These are phyloP conservation scores for Talaromyces sp. DNA, from an alignment of 2,329 filamentous ascomycete species.

Conservation along the genomic window DNA sequence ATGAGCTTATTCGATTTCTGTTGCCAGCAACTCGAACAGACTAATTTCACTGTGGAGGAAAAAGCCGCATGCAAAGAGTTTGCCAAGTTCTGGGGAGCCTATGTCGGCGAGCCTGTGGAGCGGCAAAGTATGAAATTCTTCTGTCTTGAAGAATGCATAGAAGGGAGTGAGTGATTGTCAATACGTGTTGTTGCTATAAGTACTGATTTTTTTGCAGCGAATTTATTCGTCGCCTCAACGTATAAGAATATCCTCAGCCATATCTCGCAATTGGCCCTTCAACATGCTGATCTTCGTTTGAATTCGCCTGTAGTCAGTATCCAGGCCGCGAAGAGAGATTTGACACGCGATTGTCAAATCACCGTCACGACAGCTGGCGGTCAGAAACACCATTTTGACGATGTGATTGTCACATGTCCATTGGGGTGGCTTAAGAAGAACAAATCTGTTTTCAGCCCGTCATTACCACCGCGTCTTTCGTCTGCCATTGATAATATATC, in stretches of 20 bases:
- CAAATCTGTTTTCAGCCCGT: conserved; percentile 38
- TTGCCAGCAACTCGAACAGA: conserved; percentile 41
- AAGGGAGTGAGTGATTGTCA: conserved; percentile 43
- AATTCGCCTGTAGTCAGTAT: conserved; percentile 39
- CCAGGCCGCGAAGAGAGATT: conserved; percentile 20
- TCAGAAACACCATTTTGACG: conserved; percentile 39
- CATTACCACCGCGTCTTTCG: conserved; percentile 36
- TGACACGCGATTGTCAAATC: conserved; percentile 33
- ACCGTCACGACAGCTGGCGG: conserved; percentile 35
- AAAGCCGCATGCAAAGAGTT: conserved; percentile 47
- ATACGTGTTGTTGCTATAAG: not conserved
- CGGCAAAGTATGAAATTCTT: conserved; percentile 59
- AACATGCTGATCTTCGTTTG: conserved; percentile 45
- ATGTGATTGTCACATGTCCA: conserved; percentile 48
- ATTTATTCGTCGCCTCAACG: conserved; percentile 57
- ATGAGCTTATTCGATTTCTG: conserved; percentile 56
- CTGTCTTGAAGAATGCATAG: conserved; percentile 61
- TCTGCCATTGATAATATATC: conserved; percentile 44
- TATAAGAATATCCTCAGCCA: conserved; percentile 53
- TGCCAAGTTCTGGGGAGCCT: conserved; percentile 58
- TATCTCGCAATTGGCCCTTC: conserved; percentile 44
- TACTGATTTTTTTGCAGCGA: conserved; percentile 37
- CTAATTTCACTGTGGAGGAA: conserved; percentile 32
- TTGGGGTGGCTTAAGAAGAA: conserved; percentile 50
- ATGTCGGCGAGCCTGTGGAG: conserved; percentile 55